A percentile compares a stretch with the other conserved stretches of the same genome.
phyloP scores from a whole-genome alignment of 306 rosid species.

The Prunus armeniaca region DNA sequence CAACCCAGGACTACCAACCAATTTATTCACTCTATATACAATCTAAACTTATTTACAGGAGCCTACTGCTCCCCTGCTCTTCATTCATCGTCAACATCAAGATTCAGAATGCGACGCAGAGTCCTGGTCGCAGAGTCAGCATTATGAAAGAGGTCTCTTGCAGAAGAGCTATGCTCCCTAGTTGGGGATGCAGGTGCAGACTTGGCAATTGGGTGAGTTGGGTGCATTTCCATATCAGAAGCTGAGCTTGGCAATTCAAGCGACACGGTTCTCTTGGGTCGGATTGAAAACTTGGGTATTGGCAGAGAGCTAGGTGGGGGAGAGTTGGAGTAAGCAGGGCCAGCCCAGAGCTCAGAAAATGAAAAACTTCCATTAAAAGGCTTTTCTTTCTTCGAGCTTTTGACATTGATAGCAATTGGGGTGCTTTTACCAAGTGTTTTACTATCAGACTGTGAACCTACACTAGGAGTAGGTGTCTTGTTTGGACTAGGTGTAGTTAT shows the following conservation, averaged over 20 bases:
- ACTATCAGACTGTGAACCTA: conserved; percentile 18
- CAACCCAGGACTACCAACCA: conserved; percentile 24
- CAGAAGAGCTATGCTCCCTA: conserved; percentile 35
- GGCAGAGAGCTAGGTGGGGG: conserved; percentile 94
- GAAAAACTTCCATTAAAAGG: conserved; percentile 38
- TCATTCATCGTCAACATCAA: conserved; percentile 49
- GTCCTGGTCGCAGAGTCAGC: conserved; percentile 67
- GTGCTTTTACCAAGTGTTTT: conserved; percentile 28
- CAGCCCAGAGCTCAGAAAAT: conserved; percentile 89
- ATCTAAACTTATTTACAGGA: conserved; percentile 52
- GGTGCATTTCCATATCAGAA: conserved; percentile 37
- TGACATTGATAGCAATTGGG: conserved; percentile 55
- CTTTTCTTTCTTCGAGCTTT: conserved; percentile 24
- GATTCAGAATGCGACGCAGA: conserved; percentile 71
- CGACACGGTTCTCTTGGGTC: conserved; percentile 65
- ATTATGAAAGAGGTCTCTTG: conserved; percentile 38
- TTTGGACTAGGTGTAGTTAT: conserved; percentile 35
- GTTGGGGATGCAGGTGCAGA: conserved; percentile 63
- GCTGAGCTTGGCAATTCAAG: conserved; percentile 52
- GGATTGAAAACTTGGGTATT: conserved; percentile 71
- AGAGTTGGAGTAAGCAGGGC: conserved; percentile 90
- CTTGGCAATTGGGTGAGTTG: conserved; percentile 34
- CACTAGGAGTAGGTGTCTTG: not conserved
- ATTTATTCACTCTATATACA: conserved; percentile 52
- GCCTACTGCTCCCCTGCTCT: conserved; percentile 20